These are phyloP conservation scores for Pyropia yezoensis DNA, from an alignment of 23 red algal genomes.

Conservation along the genomic window DNA sequence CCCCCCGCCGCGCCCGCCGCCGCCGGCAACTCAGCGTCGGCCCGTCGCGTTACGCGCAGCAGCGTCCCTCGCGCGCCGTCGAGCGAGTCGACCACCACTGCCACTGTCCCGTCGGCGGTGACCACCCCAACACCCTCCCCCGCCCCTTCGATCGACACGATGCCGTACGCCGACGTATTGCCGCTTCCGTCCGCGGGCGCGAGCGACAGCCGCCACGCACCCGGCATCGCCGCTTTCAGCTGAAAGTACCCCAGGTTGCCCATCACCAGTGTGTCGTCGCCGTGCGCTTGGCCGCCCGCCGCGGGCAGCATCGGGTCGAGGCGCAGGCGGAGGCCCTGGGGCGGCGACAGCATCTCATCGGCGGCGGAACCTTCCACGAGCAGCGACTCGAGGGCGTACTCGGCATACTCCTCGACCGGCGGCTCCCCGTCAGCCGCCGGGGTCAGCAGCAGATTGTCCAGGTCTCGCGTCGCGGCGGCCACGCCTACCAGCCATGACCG, in stretches of 20 bases:
- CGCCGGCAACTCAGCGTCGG: not conserved
- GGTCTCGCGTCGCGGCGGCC: slow-evolving; percentile 55
- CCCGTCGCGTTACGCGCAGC: slow-evolving; percentile 30
- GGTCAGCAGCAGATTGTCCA: slow-evolving; percentile 77
- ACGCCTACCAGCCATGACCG: slow-evolving; percentile 69
- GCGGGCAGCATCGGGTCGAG: slow-evolving; percentile 1
- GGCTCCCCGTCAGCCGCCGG: slow-evolving; percentile 9
- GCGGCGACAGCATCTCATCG: slow-evolving; percentile 26
- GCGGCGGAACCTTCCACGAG: slow-evolving; percentile 67
- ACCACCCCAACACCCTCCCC: slow-evolving; percentile 16
- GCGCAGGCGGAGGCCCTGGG: slow-evolving; percentile 58
- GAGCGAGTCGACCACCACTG: slow-evolving; percentile 47
- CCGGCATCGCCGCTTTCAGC: slow-evolving; percentile 55
- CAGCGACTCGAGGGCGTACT: slow-evolving; percentile 61
- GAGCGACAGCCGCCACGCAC: slow-evolving; percentile 50
- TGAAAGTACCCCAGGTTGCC: slow-evolving; percentile 95
- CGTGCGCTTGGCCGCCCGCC: not conserved
- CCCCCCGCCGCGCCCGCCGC: not conserved
- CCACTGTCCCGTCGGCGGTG: slow-evolving; percentile 19
- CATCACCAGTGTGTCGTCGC: slow-evolving; percentile 90
- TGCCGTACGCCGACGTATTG: slow-evolving; percentile 18
- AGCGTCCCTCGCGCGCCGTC: slow-evolving; percentile 41
- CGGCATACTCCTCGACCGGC: slow-evolving; percentile 15
- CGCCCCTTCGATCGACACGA: slow-evolving; percentile 37
- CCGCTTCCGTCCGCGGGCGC: slow-evolving; percentile 26